Evolutionary conservation across 2,329 filamentous ascomycete genomes (phyloP).

Genomic region (Fusarium verticillioides): DNA sequence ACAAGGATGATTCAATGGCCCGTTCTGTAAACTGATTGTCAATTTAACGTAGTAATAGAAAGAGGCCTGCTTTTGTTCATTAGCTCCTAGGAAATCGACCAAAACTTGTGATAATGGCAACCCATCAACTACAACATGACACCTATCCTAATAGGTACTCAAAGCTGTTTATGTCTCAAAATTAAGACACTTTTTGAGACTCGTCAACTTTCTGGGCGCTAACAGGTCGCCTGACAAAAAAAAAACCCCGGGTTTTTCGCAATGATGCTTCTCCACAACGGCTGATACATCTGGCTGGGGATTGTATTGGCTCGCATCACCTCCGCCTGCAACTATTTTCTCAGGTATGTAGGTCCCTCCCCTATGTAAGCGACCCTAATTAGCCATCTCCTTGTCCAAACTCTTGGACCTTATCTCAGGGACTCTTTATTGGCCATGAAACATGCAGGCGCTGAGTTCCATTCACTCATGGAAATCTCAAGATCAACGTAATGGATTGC

Average conservation of each 20-base stretch:
- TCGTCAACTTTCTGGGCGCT: conserved; percentile 13
- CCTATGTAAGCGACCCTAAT: conserved; percentile 25
- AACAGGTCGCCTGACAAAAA: conserved; percentile 34
- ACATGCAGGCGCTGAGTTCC: conserved; percentile 10
- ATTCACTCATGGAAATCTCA: conserved; percentile 32
- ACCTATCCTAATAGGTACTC: conserved; percentile 1
- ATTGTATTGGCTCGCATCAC: conserved; percentile 30
- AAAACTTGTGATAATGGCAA: not conserved
- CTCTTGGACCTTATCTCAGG: conserved; percentile 33
- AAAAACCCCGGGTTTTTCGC: conserved; percentile 31
- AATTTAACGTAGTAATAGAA: not conserved
- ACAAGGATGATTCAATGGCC: not conserved
- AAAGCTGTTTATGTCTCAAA: not conserved
- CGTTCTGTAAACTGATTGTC: not conserved
- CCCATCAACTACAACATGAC: not conserved
- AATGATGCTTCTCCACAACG: conserved; percentile 39
- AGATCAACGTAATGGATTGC: conserved; percentile 35
- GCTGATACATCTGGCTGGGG: conserved; percentile 39
- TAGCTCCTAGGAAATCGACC: not conserved
- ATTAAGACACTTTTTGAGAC: not conserved
- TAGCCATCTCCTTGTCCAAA: conserved; percentile 21
- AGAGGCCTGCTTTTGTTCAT: conserved; percentile 13
- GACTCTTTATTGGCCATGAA: conserved; percentile 18
- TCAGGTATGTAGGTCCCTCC: conserved; percentile 30
- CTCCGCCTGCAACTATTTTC: conserved; percentile 31